Evolutionary conservation across 2,329 filamentous ascomycete species (phyloP).

Genomic region (Aspergillus sp.): DNA sequence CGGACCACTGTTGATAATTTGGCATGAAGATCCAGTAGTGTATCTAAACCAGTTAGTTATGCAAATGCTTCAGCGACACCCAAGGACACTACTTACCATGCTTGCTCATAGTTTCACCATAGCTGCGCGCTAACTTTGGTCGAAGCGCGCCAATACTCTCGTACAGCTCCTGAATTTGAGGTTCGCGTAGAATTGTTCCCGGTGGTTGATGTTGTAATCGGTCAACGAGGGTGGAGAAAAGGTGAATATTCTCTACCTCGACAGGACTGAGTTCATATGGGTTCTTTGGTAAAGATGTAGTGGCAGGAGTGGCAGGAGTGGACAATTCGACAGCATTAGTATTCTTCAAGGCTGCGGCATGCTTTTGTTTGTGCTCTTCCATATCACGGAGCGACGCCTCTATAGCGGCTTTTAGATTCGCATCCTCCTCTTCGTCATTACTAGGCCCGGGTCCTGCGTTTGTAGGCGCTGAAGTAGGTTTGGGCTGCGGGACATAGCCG

Average conservation of each 20-base stretch:
- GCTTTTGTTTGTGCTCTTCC: constrained; percentile 95
- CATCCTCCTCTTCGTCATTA: constrained; percentile 78
- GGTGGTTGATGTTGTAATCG: constrained; percentile 91
- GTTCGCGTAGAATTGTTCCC: constrained; percentile 92
- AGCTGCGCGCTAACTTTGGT: constrained; percentile 90
- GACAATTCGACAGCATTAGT: constrained; percentile 62
- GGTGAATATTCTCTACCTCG: constrained; percentile 95
- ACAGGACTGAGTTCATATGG: constrained; percentile 92
- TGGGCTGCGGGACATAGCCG: constrained; percentile 70
- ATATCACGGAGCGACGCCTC: constrained; percentile 93
- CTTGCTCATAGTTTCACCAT: constrained; percentile 99
- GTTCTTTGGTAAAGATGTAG: constrained; percentile 69
- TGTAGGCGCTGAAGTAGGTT: constrained; percentile 38
- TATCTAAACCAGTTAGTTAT: constrained; percentile 59
- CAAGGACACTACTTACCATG: constrained; percentile 69
- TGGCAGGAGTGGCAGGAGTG: constrained; percentile 49
- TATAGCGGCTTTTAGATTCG: constrained; percentile 90
- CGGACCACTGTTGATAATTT: constrained; percentile 95
- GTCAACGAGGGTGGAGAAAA: constrained; percentile 92
- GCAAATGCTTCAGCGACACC: neutral
- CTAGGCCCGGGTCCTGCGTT: constrained; percentile 44
- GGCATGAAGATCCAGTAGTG: constrained; percentile 86
- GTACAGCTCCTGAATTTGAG: constrained; percentile 96
- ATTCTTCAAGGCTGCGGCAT: constrained; percentile 79
- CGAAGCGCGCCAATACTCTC: constrained; percentile 92